These are phyloP conservation scores for Phytopythium litorale DNA, from an alignment of 352 stramenopile species.

Conservation along the genomic window DNA sequence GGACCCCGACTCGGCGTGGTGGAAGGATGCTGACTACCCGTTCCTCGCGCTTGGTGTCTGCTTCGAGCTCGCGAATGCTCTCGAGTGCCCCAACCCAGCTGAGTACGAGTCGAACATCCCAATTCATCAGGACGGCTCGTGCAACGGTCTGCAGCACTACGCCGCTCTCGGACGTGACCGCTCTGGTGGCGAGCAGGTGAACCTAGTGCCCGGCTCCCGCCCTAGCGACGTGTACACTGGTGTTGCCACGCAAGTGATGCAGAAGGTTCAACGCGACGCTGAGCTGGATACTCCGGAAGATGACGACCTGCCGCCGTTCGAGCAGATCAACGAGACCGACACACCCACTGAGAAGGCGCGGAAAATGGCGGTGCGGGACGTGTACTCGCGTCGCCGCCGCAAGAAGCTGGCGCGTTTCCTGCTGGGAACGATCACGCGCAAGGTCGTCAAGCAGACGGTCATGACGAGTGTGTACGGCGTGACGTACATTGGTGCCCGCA, in stretches of 20 bases:
- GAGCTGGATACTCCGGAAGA: constrained; percentile 42
- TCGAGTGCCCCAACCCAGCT: constrained; percentile 92
- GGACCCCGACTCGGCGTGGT: constrained; percentile 77
- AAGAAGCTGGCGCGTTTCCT: constrained; percentile 70
- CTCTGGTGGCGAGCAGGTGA: constrained; percentile 94
- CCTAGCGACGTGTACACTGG: constrained; percentile 98
- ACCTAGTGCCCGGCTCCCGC: constrained; percentile 92
- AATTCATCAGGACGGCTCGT: constrained; percentile 98
- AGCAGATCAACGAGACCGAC: constrained; percentile 7
- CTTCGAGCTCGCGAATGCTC: constrained; percentile 93
- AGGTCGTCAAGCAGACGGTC: constrained; percentile 99
- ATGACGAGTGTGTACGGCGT: constrained; percentile 99
- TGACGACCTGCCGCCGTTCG: constrained; percentile 14
- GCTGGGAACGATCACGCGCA: constrained; percentile 80
- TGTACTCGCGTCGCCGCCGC: constrained; percentile 39
- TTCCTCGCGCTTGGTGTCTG: constrained; percentile 98
- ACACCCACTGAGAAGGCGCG: constrained; percentile 6
- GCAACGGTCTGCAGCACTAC: constrained; percentile 99
- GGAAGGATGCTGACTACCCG: constrained; percentile 96
- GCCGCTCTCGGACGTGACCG: constrained; percentile 95
- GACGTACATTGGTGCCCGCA: constrained; percentile 98
- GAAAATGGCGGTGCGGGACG: constrained; percentile 20
- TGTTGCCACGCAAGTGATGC: constrained; percentile 85
- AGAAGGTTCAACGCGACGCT: constrained; percentile 71
- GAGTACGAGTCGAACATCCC: constrained; percentile 95